phyloP scores from a whole-genome alignment of 1,139 yeast species.

The Candida smagusa region DNA sequence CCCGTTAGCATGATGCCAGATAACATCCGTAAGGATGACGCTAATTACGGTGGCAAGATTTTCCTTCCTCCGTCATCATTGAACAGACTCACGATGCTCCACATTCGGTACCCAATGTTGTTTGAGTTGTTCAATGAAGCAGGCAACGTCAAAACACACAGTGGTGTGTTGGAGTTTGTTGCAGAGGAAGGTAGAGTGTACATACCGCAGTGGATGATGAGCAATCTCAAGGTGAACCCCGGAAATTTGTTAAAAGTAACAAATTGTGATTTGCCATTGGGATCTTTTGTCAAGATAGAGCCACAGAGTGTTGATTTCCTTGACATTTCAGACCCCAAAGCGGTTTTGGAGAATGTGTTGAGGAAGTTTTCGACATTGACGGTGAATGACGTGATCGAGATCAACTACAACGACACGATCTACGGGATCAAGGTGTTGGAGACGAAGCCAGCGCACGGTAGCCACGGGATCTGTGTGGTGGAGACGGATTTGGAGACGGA shows the following conservation, averaged over 20 bases:
- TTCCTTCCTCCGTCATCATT: slow-evolving; percentile 92
- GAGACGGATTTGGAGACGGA: slow-evolving; percentile 97
- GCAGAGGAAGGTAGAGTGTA: slow-evolving; percentile 98
- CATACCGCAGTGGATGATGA: slow-evolving; percentile 97
- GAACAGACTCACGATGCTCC: slow-evolving; percentile 77
- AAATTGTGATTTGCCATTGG: slow-evolving; percentile 79
- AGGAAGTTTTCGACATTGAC: slow-evolving; percentile 88
- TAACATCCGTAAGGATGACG: slow-evolving; percentile 67
- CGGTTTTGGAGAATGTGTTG: slow-evolving; percentile 89
- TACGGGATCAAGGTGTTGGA: slow-evolving; percentile 85
- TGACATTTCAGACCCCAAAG: slow-evolving; percentile 93
- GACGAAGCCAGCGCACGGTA: slow-evolving; percentile 70
- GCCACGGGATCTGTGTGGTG: slow-evolving; percentile 81
- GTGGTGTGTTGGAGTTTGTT: slow-evolving; percentile 93
- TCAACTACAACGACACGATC: slow-evolving; percentile 78
- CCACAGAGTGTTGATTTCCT: slow-evolving; percentile 93
- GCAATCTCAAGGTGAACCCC: slow-evolving; percentile 64
- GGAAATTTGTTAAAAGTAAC: slow-evolving; percentile 77
- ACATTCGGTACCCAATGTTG: slow-evolving; percentile 93
- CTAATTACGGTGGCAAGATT: slow-evolving; percentile 95
- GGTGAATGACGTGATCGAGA: slow-evolving; percentile 79
- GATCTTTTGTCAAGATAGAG: slow-evolving; percentile 86
- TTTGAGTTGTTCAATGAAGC: slow-evolving; percentile 76
- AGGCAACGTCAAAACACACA: slow-evolving; percentile 60
- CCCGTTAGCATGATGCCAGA: slow-evolving; percentile 93